These are phyloP conservation scores for Ophidiomyces ophidiicola DNA, from an alignment of 2,329 filamentous ascomycete genomes.

Conservation along the genomic window DNA sequence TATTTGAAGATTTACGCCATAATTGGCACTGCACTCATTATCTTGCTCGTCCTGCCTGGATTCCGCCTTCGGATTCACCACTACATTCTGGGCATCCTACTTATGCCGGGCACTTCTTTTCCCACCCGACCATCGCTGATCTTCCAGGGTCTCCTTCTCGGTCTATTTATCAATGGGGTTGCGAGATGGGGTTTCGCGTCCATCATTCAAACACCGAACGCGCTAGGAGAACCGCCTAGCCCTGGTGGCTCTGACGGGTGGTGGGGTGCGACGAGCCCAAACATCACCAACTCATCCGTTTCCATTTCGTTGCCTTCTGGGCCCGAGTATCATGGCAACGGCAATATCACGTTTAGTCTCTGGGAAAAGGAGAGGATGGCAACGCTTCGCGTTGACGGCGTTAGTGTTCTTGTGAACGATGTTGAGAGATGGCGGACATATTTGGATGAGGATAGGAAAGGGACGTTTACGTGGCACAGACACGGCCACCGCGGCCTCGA, in stretches of 20 bases:
- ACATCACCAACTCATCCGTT: slow-evolving; percentile 40
- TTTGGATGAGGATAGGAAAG: slow-evolving; percentile 37
- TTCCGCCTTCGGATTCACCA: slow-evolving; percentile 85
- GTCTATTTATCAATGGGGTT: slow-evolving; percentile 86
- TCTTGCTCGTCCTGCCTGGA: slow-evolving; percentile 59
- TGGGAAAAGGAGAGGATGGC: slow-evolving; percentile 33
- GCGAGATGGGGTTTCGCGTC: slow-evolving; percentile 89
- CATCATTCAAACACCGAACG: slow-evolving; percentile 67
- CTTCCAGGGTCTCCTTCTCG: slow-evolving; percentile 80
- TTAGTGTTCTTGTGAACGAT: slow-evolving; percentile 51
- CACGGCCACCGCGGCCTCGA: slow-evolving; percentile 32
- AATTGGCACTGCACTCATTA: slow-evolving; percentile 53
- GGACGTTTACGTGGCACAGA: slow-evolving; percentile 41
- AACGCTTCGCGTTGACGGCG: slow-evolving; percentile 39
- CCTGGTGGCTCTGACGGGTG: slow-evolving; percentile 33
- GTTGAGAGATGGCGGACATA: slow-evolving; percentile 50
- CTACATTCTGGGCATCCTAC: slow-evolving; percentile 76
- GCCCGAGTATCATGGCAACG: slow-evolving; percentile 24
- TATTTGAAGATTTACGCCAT: slow-evolving; percentile 68
- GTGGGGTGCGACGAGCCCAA: slow-evolving; percentile 37
- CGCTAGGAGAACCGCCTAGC: slow-evolving; percentile 45
- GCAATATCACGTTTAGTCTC: slow-evolving; percentile 36
- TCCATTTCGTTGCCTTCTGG: slow-evolving; percentile 34
- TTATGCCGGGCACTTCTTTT: slow-evolving; percentile 77
- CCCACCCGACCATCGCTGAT: slow-evolving; percentile 74